phyloP scores from a whole-genome alignment of 176 grass and related monocot species.

The Carex myosuroides region DNA sequence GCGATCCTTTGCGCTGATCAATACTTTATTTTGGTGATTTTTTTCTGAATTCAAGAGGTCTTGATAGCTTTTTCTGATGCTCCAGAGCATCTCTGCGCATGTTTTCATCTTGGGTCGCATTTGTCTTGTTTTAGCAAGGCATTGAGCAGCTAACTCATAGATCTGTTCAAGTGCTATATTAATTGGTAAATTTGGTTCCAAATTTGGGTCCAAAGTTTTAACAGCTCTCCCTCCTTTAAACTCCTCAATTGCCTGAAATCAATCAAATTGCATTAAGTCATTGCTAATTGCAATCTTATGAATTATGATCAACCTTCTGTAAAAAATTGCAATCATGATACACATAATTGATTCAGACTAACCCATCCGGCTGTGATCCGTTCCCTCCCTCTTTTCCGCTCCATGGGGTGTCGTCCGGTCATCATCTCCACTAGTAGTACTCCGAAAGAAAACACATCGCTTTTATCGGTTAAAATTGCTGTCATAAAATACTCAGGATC shows the following conservation, averaged over 20 bases:
- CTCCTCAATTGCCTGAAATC: constrained; percentile 27
- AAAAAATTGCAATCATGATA: not conserved
- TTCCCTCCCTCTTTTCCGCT: constrained; percentile 14
- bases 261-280: not conserved
- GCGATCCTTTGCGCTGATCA: not conserved
- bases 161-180: constrained; percentile 27
- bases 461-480: constrained; percentile 15
- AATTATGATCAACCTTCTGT: not conserved
- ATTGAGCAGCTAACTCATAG: constrained; percentile 24
- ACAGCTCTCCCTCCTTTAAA: constrained; percentile 19
- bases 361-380: constrained; percentile 19
- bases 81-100: constrained; percentile 31
- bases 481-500: constrained; percentile 33
- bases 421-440: constrained; percentile 28
- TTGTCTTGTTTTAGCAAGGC: constrained; percentile 15
- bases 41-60: constrained; percentile 5
- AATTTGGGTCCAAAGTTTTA: constrained; percentile 33
- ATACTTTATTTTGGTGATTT: not conserved
- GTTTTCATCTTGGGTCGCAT: constrained; percentile 23
- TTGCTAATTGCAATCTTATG: not conserved
- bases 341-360: not conserved
- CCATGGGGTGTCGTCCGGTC: constrained; percentile 15
- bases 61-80: constrained; percentile 19
- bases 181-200: constrained; percentile 11
- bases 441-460: constrained; percentile 32